Conservation (phyloP, 805 yeast species). For the Lipomyces yamanashiensis region DNA sequence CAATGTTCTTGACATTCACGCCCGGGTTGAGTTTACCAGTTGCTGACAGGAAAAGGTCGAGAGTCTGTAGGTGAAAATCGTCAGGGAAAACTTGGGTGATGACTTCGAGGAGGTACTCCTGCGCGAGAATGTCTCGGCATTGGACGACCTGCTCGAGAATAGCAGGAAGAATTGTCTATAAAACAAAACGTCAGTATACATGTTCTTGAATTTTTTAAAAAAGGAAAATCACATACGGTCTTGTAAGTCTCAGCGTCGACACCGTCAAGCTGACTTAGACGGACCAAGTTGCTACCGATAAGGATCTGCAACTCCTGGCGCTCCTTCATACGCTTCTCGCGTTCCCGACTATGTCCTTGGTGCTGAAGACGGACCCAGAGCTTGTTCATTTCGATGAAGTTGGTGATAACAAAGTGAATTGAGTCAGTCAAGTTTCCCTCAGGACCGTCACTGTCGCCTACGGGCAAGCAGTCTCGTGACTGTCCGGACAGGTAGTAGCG, state of each 20-base stretch:
- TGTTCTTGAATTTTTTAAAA: not conserved
- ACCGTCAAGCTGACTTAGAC: conserved; percentile 79
- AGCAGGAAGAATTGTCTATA: conserved; percentile 66
- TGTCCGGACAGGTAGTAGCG: conserved; percentile 87
- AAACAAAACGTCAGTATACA: not conserved
- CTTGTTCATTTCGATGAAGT: conserved; percentile 96
- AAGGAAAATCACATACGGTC: conserved; percentile 26
- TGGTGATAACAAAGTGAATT: conserved; percentile 77
- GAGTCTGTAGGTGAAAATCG: conserved; percentile 78
- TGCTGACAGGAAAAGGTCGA: conserved; percentile 68
- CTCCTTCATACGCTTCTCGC: conserved; percentile 72
- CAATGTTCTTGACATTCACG: conserved; percentile 67
- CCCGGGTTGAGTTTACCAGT: conserved; percentile 69
- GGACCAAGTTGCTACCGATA: conserved; percentile 89
- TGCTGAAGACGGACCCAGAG: conserved; percentile 96
- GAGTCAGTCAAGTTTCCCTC: conserved; percentile 61
- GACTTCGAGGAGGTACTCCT: conserved; percentile 88
- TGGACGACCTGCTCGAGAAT: conserved; percentile 89
- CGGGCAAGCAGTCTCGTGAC: conserved; percentile 68
- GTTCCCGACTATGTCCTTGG: conserved; percentile 88
- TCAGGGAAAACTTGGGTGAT: conserved; percentile 94
- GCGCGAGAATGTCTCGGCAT: conserved; percentile 90
- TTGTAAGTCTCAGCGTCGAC: conserved; percentile 58
- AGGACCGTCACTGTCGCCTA: conserved; percentile 41
- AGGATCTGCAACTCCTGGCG: conserved; percentile 87